Conservation (phyloP, 305 asterid genomes). For the Rubia peregrina region DNA sequence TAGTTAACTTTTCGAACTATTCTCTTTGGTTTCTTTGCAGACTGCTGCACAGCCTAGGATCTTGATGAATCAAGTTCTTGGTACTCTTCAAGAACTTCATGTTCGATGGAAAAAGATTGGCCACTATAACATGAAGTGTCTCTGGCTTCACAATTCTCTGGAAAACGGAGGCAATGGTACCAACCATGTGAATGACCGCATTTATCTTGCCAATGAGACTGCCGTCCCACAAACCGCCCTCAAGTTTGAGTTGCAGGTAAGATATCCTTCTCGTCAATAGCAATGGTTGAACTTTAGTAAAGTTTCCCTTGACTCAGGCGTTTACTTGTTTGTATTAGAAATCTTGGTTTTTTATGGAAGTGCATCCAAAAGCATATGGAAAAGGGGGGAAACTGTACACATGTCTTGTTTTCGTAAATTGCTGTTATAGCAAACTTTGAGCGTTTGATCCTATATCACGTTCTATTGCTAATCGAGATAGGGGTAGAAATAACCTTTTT, state of each 20-base stretch:
- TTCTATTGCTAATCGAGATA: neutral
- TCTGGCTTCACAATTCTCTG: conserved; percentile 34
- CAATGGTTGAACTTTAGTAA: neutral
- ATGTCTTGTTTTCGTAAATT: neutral
- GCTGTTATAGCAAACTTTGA: neutral
- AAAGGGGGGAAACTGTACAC: neutral
- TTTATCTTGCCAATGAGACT: conserved; percentile 34
- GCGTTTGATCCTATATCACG: neutral
- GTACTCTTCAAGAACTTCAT: conserved; percentile 61
- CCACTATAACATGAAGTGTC: conserved; percentile 83
- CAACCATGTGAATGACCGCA: conserved; percentile 35
- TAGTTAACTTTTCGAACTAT: neutral
- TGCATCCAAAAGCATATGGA: neutral
- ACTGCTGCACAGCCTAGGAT: conserved; percentile 73
- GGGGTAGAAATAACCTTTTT: neutral
- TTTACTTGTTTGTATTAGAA: neutral
- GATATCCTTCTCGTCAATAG: conserved; percentile 1
- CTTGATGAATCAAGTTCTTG: conserved; percentile 82
- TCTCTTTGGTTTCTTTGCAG: conserved; percentile 29
- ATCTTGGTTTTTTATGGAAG: too few species aligned
- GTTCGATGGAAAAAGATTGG: conserved; percentile 94
- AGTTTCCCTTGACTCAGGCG: neutral
- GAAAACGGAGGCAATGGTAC: conserved; percentile 22
- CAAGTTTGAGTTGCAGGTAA: conserved; percentile 96
- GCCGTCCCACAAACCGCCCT: conserved; percentile 36